These are phyloP conservation scores for Eimeria falciformis DNA, from an alignment of 169 alveolate genomes.

Conservation along the genomic window DNA sequence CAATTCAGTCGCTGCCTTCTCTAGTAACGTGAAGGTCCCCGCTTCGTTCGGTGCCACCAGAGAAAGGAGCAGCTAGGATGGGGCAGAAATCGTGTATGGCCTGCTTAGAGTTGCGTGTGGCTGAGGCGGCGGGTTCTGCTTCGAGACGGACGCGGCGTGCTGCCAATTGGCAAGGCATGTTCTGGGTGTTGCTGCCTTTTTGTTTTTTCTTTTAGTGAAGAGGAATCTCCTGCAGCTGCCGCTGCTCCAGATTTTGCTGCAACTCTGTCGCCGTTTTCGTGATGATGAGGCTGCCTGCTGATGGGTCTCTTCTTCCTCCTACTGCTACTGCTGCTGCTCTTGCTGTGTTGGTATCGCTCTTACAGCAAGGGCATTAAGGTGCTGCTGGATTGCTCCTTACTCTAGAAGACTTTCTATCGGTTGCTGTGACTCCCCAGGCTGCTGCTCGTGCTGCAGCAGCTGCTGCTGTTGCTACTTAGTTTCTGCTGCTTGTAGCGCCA, in stretches of 20 bases:
- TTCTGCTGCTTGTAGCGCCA: background rate
- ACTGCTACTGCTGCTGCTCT: background rate
- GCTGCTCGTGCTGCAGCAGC: background rate
- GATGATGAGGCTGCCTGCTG: background rate
- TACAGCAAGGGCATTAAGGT: background rate
- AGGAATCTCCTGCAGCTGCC: constrained; percentile 9
- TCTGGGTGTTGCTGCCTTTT: no score
- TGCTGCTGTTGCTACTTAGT: background rate
- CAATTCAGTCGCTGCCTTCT: no score
- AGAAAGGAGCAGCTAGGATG: no score
- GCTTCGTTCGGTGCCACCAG: no score
- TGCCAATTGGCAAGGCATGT: no score
- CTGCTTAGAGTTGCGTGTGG: no score
- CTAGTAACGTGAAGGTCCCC: no score
- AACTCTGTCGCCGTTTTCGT: background rate
- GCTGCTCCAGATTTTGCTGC: background rate
- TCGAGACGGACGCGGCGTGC: no score
- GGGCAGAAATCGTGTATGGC: no score
- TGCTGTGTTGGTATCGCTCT: background rate
- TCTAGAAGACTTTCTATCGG: background rate
- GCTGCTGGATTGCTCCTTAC: background rate
- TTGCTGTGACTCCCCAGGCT: background rate
- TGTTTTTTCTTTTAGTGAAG: background rate
- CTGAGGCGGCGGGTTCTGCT: no score
- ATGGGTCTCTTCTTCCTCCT: background rate